These are phyloP conservation scores for Trichosporon sp. DNA, from an alignment of 1,284 basidiomycete genomes.

Conservation along the genomic window DNA sequence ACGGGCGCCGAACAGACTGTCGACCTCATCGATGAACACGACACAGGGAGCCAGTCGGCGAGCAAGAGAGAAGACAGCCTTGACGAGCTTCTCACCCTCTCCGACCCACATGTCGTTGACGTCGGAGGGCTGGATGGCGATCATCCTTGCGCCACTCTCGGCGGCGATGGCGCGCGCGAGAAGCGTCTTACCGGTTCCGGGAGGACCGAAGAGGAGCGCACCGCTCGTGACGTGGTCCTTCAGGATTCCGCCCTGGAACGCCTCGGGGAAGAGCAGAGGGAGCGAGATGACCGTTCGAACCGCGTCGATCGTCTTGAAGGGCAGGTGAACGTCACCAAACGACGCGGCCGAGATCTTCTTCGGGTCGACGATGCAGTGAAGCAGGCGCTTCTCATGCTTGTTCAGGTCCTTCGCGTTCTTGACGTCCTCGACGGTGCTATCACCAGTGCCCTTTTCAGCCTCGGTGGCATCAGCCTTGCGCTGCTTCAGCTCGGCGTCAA, in stretches of 20 bases:
- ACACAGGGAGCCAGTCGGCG: slow-evolving; percentile 86
- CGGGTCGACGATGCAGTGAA: slow-evolving; percentile 81
- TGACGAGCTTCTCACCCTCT: slow-evolving; percentile 92
- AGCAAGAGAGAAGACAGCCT: slow-evolving; percentile 86
- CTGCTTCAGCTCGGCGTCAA: slow-evolving; percentile 30
- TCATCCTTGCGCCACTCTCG: slow-evolving; percentile 86
- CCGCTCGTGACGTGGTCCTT: slow-evolving; percentile 87
- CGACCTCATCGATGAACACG: slow-evolving; percentile 94
- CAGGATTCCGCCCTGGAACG: slow-evolving; percentile 86
- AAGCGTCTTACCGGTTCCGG: slow-evolving; percentile 88
- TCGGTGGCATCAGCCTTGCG: background rate
- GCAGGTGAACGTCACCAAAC: slow-evolving; percentile 84
- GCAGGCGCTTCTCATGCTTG: slow-evolving; percentile 71
- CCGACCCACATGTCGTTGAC: slow-evolving; percentile 71
- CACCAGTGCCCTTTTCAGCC: slow-evolving; percentile 22
- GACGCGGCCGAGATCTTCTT: slow-evolving; percentile 67
- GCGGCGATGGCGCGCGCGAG: slow-evolving; percentile 87
- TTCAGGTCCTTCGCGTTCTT: slow-evolving; percentile 74
- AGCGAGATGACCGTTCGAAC: slow-evolving; percentile 88
- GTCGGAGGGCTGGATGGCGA: slow-evolving; percentile 62
- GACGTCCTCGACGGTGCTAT: slow-evolving; percentile 71
- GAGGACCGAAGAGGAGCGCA: slow-evolving; percentile 82
- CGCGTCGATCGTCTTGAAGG: slow-evolving; percentile 79
- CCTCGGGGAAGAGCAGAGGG: slow-evolving; percentile 83
- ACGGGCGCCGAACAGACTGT: slow-evolving; percentile 87